Percentiles rank a stretch among this genome's conserved stretches.
phyloP scores from a whole-genome alignment of 805 yeast genomes.

The Wickerhamiella sergipiensis region DNA sequence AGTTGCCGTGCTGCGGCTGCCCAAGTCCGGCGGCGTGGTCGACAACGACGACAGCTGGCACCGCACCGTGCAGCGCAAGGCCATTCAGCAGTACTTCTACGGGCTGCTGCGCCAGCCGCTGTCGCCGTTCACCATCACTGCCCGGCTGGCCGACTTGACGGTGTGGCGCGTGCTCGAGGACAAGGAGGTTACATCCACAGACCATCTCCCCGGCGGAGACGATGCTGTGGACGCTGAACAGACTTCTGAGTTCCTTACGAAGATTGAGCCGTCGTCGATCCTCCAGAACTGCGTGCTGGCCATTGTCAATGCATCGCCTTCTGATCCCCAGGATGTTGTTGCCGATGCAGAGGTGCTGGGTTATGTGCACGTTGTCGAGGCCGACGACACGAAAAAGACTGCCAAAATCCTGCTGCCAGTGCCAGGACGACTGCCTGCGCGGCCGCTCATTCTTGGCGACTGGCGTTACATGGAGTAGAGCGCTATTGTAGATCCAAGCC shows the following conservation, averaged over 20 bases:
- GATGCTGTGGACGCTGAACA: slow-evolving; percentile 20
- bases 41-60: slow-evolving; percentile 48
- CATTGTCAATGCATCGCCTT: slow-evolving; percentile 36
- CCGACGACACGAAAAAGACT: slow-evolving; percentile 60
- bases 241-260: slow-evolving; percentile 25
- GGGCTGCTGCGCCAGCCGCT: slow-evolving; percentile 49
- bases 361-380: slow-evolving; percentile 54
- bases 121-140: slow-evolving; percentile 77
- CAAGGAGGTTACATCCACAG: slow-evolving; percentile 7
- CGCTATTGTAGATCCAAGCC: no score
- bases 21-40: slow-evolving; percentile 64
- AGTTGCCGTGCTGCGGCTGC: slow-evolving; percentile 43
- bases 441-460: slow-evolving; percentile 60
- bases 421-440: slow-evolving; percentile 72
- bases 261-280: slow-evolving; percentile 26
- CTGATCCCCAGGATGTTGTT: slow-evolving; percentile 36
- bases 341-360: slow-evolving; percentile 55
- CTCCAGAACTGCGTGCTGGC: slow-evolving; percentile 72
- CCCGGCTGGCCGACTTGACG: slow-evolving; percentile 44
- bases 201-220: slow-evolving; percentile 2
- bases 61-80: slow-evolving; percentile 59
- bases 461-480: slow-evolving; percentile 76
- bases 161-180: slow-evolving; percentile 45
- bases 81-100: slow-evolving; percentile 80
- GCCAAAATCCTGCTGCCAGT: slow-evolving; percentile 69